phyloP scores from a whole-genome alignment of 371 early-diverging fungal genomes.

The Lichtheimia corymbifera region DNA sequence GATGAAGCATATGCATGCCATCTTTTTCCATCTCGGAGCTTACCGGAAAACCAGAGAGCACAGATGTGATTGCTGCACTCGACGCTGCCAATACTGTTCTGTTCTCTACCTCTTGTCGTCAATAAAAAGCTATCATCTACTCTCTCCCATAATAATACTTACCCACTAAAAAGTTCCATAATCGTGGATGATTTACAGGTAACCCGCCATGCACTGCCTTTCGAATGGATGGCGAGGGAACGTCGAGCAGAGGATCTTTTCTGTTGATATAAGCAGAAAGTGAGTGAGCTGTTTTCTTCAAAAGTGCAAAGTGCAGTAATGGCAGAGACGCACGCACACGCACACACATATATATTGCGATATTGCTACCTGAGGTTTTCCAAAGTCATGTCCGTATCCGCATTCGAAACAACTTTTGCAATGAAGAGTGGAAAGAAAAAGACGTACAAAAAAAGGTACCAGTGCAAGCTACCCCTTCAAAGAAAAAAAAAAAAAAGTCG shows the following conservation, averaged over 20 bases:
- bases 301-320: no score
- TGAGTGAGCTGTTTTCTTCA: no score
- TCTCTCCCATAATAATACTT: not conserved
- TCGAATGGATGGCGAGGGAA: constrained; percentile 2
- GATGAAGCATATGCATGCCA: not conserved
- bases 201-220: not conserved
- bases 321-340: no score
- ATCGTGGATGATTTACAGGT: not conserved
- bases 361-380: constrained; percentile 16
- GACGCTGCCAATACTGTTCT: constrained; percentile 66
- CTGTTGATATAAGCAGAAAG: constrained; percentile 1
- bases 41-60: constrained; percentile 65
- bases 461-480: not conserved
- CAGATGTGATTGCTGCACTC: constrained; percentile 60
- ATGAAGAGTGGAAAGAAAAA: not conserved
- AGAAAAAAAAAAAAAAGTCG: not conserved
- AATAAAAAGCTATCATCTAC: no score
- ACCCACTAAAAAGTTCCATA: constrained; percentile 13
- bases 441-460: not conserved
- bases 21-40: constrained; percentile 12
- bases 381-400: constrained; percentile 11
- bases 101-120: constrained; percentile 32
- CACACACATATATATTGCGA: not conserved
- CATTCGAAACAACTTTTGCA: constrained; percentile 4
- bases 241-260: constrained; percentile 15